phyloP scores from a whole-genome alignment of 345 rosid species.

The Viola odorata region DNA sequence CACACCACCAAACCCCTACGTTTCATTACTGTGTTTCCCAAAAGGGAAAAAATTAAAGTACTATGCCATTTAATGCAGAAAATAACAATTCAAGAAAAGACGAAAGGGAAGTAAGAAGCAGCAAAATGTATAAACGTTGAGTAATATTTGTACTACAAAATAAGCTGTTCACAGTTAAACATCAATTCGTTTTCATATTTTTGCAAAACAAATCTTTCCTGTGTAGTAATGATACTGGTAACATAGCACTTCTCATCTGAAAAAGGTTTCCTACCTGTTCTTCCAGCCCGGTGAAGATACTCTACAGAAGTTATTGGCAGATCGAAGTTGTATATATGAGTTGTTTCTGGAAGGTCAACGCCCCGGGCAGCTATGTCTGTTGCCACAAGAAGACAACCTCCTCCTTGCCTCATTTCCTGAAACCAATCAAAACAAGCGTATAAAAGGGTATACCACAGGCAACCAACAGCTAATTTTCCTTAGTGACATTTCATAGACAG shows the following conservation, averaged over 20 bases:
- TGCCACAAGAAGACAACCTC: constrained; percentile 75
- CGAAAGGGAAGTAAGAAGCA: neutral
- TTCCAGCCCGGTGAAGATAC: constrained; percentile 89
- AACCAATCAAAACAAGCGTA: neutral
- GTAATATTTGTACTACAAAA: constrained; percentile 18
- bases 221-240: constrained; percentile 54
- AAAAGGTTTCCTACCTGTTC: constrained; percentile 90
- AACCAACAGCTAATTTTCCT: neutral
- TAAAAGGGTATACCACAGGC: neutral
- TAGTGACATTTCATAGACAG: no score
- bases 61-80: no score
- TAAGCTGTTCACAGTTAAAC: constrained; percentile 61
- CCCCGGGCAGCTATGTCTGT: constrained; percentile 95
- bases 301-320: constrained; percentile 73
- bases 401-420: constrained; percentile 77
- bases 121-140: constrained; percentile 4
- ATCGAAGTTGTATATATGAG: constrained; percentile 87
- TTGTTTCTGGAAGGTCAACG: constrained; percentile 81
- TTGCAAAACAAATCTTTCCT: constrained; percentile 84
- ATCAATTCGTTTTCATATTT: constrained; percentile 81
- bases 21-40: no score
- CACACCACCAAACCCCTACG: no score
- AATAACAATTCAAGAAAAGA: no score
- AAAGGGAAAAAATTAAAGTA: no score
- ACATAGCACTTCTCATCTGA: constrained; percentile 67